Conservation (phyloP, 768 basidiomycete genomes). For the Termitomyces titanicus region DNA sequence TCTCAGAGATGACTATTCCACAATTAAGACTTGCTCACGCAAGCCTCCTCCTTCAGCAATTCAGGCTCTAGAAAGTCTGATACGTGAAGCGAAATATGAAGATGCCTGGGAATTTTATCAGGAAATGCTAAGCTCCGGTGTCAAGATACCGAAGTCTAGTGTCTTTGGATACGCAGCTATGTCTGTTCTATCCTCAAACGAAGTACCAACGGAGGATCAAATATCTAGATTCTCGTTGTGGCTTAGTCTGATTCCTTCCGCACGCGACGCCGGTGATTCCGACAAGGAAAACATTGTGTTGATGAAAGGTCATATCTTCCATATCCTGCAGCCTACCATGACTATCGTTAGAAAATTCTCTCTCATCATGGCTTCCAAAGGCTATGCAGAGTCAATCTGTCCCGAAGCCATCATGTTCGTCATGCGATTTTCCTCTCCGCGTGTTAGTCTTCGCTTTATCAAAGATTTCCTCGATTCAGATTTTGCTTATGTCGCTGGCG, state of each 20-base stretch:
- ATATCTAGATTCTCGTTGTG: slow-evolving; percentile 21
- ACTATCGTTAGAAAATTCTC: slow-evolving; percentile 26
- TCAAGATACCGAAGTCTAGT: slow-evolving; percentile 24
- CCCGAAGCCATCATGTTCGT: slow-evolving; percentile 31
- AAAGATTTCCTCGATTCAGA: slow-evolving; percentile 26
- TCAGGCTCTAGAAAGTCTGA: slow-evolving; percentile 19
- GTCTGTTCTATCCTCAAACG: slow-evolving; percentile 13
- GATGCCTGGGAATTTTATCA: slow-evolving; percentile 27
- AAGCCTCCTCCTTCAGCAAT: slow-evolving; percentile 8
- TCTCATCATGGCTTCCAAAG: slow-evolving; percentile 35
- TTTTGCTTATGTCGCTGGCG: slow-evolving; percentile 15
- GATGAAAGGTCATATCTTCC: slow-evolving; percentile 23
- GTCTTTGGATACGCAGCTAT: slow-evolving; percentile 27
- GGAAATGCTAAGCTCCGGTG: slow-evolving; percentile 28
- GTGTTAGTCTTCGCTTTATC: slow-evolving; percentile 36
- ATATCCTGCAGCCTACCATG: slow-evolving; percentile 20
- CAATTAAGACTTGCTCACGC: background rate
- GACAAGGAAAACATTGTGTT: slow-evolving; percentile 11
- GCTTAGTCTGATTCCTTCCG: slow-evolving; percentile 31
- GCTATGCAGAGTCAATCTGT: slow-evolving; percentile 25
- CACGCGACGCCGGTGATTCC: background rate
- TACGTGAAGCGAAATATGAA: slow-evolving; percentile 18
- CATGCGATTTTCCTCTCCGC: slow-evolving; percentile 36
- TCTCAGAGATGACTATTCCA: slow-evolving; percentile 20
- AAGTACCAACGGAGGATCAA: slow-evolving; percentile 8